phyloP scores from a whole-genome alignment of 2,329 filamentous ascomycete genomes.

The Aspergillus spinulosporus region DNA sequence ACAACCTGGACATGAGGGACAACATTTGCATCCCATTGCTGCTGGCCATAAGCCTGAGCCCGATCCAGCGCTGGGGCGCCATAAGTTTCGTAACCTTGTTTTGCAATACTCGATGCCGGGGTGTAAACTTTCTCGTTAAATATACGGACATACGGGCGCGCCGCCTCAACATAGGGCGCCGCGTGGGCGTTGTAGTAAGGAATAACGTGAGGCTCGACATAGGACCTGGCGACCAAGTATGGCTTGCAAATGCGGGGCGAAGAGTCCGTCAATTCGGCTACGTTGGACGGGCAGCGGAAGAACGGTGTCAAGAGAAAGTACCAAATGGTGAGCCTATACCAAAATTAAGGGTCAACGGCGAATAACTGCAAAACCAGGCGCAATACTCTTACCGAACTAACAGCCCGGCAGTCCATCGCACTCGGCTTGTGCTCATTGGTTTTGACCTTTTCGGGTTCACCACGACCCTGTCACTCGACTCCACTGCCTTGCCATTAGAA shows the following conservation, averaged over 20 bases:
- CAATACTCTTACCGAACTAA: slow-evolving; percentile 35
- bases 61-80: slow-evolving; percentile 71
- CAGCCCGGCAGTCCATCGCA: slow-evolving; percentile 39
- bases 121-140: slow-evolving; percentile 63
- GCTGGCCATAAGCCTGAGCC: slow-evolving; percentile 63
- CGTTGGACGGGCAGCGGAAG: slow-evolving; percentile 75
- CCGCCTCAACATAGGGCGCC: slow-evolving; percentile 75
- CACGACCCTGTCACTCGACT: slow-evolving; percentile 22
- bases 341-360: neutral
- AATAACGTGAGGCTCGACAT: slow-evolving; percentile 70
- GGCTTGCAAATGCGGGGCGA: slow-evolving; percentile 80
- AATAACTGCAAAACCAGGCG: neutral
- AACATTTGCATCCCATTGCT: slow-evolving; percentile 76
- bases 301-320: slow-evolving; percentile 77
- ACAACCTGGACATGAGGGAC: slow-evolving; percentile 72
- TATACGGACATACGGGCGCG: slow-evolving; percentile 68
- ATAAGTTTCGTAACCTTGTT: slow-evolving; percentile 64
- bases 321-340: slow-evolving; percentile 73
- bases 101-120: slow-evolving; percentile 66
- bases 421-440: slow-evolving; percentile 21
- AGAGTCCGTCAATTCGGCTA: slow-evolving; percentile 65
- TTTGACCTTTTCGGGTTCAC: slow-evolving; percentile 14
- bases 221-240: slow-evolving; percentile 68
- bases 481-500: slow-evolving; percentile 29
- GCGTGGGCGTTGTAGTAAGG: slow-evolving; percentile 87